These are phyloP conservation scores for Elongisporangium senticosum DNA, from an alignment of 352 stramenopile genomes.

Conservation along the genomic window DNA sequence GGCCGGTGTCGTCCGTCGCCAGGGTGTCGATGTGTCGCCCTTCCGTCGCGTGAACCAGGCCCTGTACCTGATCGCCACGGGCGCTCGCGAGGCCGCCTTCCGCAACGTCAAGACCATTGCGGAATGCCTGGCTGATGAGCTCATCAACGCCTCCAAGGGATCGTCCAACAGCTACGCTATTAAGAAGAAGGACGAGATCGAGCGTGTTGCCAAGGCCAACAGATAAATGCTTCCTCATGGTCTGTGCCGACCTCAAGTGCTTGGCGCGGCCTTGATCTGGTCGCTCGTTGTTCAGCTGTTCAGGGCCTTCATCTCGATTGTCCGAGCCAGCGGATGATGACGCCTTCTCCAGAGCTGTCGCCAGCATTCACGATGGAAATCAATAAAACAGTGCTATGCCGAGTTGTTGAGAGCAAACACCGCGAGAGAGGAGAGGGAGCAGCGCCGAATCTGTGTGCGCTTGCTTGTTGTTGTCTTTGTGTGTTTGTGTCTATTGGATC, in stretches of 20 bases:
- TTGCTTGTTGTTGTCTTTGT: not conserved
- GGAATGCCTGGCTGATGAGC: conserved; percentile 99
- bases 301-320: not conserved
- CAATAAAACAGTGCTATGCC: conserved; percentile 68
- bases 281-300: not conserved
- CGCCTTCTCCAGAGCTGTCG: not conserved
- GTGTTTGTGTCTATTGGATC: not conserved
- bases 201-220: conserved; percentile 99
- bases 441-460: conserved; percentile 4
- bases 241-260: not conserved
- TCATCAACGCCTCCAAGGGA: conserved; percentile 99
- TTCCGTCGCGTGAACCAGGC: conserved; percentile 99
- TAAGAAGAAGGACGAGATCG: conserved; percentile 99
- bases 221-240: conserved; percentile 88
- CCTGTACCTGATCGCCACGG: conserved; percentile 97
- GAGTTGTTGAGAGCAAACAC: conserved; percentile 79
- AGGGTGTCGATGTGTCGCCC: conserved; percentile 99
- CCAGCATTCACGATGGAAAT: not conserved
- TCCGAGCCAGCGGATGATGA: not conserved
- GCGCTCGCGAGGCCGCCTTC: conserved; percentile 97
- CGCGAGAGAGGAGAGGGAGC: conserved; percentile 3
- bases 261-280: not conserved
- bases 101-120: conserved; percentile 99
- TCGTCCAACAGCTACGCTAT: conserved; percentile 99
- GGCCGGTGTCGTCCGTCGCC: conserved; percentile 98